phyloP scores from a whole-genome alignment of 352 stramenopile species.

The Phytophthora niederhauseri region DNA sequence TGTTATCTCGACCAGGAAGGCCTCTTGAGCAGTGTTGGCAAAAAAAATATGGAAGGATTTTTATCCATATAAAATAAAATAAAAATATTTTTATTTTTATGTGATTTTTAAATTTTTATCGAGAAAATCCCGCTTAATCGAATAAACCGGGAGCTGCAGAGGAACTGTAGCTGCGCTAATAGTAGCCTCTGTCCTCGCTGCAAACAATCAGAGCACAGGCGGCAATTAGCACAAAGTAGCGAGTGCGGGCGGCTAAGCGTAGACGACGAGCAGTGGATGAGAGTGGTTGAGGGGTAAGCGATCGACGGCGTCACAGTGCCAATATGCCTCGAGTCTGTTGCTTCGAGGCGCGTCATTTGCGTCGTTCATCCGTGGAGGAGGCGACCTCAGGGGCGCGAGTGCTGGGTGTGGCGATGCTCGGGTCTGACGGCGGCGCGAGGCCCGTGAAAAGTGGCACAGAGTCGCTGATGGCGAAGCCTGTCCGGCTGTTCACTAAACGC shows the following conservation, averaged over 20 bases:
- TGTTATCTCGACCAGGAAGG: background rate
- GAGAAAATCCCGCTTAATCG: background rate
- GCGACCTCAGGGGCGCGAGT: background rate
- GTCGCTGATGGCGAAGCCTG: too few species aligned
- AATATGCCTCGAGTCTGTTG: background rate
- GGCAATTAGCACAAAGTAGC: background rate
- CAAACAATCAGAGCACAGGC: background rate
- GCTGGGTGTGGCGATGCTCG: background rate
- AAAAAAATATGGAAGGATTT: background rate
- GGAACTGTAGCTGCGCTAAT: background rate
- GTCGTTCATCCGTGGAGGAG: background rate
- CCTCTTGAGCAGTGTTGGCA: background rate
- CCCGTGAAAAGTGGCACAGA: too few species aligned
- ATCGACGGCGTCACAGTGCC: background rate
- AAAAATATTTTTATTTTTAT: background rate
- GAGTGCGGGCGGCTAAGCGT: background rate
- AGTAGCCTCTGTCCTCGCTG: background rate
- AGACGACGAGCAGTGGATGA: background rate
- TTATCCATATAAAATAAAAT: background rate
- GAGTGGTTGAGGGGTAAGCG: background rate
- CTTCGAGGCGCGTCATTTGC: background rate
- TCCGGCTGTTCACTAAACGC: too few species aligned
- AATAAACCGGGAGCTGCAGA: background rate
- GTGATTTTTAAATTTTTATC: background rate
- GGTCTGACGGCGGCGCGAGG: too few species aligned